Evolutionary conservation across 257 asterid species (phyloP).

Genomic region (Solanum rostratum): DNA sequence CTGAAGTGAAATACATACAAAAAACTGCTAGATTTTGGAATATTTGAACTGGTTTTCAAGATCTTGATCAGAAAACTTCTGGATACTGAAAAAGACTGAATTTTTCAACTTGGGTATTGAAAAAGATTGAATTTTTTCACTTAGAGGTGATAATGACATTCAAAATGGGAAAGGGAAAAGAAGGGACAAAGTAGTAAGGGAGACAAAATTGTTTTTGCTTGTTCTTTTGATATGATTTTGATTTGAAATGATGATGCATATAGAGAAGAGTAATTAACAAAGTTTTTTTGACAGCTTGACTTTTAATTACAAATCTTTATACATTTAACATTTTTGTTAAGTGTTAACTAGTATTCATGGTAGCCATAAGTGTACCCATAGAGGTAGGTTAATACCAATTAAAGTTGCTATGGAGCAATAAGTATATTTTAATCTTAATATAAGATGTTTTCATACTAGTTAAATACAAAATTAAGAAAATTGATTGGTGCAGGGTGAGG

Average conservation of each 20-base stretch:
- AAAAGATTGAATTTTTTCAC: background rate
- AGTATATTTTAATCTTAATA: no score
- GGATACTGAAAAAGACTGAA: background rate
- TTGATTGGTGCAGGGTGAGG: no score
- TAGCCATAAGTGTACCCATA: background rate
- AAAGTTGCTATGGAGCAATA: no score
- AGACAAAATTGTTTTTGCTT: background rate
- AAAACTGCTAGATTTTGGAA: background rate
- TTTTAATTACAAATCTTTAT: background rate
- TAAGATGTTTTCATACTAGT: no score
- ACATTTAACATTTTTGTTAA: background rate
- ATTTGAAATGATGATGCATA: background rate
- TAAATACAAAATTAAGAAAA: no score
- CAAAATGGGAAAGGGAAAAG: background rate
- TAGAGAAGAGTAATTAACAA: background rate
- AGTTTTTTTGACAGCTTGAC: background rate
- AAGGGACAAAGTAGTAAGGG: background rate
- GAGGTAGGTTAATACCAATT: background rate
- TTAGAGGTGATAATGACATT: background rate
- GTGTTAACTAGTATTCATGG: background rate
- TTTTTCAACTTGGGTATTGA: background rate
- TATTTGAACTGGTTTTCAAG: background rate
- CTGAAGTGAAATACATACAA: background rate
- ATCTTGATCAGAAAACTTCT: background rate
- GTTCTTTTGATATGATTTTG: background rate